phyloP scores from a whole-genome alignment of 2,329 filamentous ascomycete genomes.

The Aspergillus ruber region DNA sequence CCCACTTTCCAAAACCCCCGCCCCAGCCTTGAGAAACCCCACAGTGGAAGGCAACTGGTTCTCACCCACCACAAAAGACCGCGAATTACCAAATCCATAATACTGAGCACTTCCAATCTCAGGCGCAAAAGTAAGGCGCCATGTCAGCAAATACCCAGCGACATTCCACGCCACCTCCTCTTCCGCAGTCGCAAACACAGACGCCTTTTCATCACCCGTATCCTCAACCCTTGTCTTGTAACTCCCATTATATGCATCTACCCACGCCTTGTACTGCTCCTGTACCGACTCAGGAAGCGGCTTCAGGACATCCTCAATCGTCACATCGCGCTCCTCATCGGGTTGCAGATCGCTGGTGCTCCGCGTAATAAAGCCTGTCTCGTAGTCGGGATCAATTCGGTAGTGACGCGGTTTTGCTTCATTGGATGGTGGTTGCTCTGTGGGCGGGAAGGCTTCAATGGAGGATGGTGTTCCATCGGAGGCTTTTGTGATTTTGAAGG shows the following conservation, averaged over 20 bases:
- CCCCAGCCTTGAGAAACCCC: constrained; percentile 4
- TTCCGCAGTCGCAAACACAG: constrained; percentile 4
- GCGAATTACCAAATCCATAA: neutral
- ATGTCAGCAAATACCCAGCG: constrained; percentile 16
- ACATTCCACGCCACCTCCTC: constrained; percentile 16
- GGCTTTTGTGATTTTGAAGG: constrained; percentile 5
- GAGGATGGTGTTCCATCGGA: neutral
- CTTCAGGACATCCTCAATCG: constrained; percentile 4
- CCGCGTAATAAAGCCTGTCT: constrained; percentile 13
- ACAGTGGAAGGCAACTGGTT: constrained; percentile 4
- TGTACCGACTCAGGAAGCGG: constrained; percentile 6
- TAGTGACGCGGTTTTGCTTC: constrained; percentile 6
- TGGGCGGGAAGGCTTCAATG: neutral
- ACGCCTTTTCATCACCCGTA: constrained; percentile 3
- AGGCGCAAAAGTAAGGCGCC: constrained; percentile 13
- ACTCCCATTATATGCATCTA: constrained; percentile 7
- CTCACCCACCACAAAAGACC: constrained; percentile 4
- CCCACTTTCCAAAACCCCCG: neutral
- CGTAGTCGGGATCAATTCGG: constrained; percentile 14
- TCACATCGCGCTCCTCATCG: constrained; percentile 3
- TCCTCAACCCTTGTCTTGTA: constrained; percentile 8
- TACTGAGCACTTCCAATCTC: constrained; percentile 5
- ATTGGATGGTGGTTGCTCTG: neutral
- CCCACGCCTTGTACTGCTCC: constrained; percentile 12
- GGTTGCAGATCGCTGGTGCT: constrained; percentile 4